A percentile compares a stretch with the other conserved stretches of the same genome.
Conservation (phyloP, 129 eudicot genomes). For the Artemisia tridentata region DNA sequence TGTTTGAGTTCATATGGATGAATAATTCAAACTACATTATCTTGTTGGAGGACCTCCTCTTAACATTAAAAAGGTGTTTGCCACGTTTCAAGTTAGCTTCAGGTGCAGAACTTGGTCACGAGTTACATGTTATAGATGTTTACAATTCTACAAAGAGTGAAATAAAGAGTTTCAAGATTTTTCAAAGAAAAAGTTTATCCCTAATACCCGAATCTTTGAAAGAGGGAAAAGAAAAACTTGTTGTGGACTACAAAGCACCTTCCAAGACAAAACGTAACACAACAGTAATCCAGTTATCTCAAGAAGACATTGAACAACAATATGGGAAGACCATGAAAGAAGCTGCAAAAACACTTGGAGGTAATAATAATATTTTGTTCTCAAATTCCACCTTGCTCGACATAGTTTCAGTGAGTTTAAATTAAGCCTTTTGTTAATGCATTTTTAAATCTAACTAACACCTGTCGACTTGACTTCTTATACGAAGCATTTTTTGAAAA, state of each 20-base stretch:
- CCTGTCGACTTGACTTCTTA: too few species aligned
- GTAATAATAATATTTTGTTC: too few species aligned
- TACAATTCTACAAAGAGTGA: neutral
- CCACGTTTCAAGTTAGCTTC: conserved; percentile 22
- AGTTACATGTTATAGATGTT: neutral
- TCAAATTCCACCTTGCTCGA: too few species aligned
- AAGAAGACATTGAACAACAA: conserved; percentile 10
- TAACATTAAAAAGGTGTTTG: conserved; percentile 8
- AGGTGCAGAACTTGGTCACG: neutral
- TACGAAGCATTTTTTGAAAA: too few species aligned
- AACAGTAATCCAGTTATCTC: neutral
- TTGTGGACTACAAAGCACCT: neutral
- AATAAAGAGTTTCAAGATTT: neutral
- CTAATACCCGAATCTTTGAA: neutral
- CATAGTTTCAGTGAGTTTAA: too few species aligned
- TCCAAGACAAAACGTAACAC: conserved; percentile 10
- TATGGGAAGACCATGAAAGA: neutral
- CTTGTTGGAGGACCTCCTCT: neutral
- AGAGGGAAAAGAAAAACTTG: neutral
- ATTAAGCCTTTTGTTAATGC: too few species aligned
- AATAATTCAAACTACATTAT: neutral
- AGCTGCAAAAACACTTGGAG: neutral
- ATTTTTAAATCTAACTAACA: too few species aligned
- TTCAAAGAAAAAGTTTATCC: conserved; percentile 6
- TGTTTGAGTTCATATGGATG: neutral